Evolutionary conservation across 2,329 filamentous ascomycete genomes (phyloP).

Genomic region (Cytospora chrysosperma): DNA sequence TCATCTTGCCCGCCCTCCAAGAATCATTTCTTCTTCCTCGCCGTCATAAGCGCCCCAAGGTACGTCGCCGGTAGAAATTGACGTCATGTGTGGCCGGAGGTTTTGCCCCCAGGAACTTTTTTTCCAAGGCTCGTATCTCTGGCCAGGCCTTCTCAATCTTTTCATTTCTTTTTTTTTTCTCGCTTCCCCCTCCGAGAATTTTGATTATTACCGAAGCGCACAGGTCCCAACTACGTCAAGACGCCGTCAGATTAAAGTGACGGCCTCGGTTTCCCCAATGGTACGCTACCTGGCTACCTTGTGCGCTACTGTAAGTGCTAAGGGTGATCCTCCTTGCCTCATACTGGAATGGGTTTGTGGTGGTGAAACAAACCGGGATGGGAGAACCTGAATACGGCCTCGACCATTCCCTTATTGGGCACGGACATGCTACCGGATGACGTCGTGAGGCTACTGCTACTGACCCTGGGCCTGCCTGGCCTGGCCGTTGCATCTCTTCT

Average conservation of each 20-base stretch:
- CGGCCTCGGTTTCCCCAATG: neutral
- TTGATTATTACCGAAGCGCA: too few species aligned
- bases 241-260: neutral
- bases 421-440: neutral
- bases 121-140: neutral
- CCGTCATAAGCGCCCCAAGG: neutral
- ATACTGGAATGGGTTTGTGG: neutral
- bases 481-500: neutral
- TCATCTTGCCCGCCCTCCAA: neutral
- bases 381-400: neutral
- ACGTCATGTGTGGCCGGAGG: neutral
- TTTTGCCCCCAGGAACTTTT: neutral
- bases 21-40: neutral
- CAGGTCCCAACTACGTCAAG: neutral
- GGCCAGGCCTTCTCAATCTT: neutral
- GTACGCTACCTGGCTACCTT: neutral
- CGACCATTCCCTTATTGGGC: neutral
- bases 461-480: neutral
- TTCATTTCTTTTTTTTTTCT: neutral
- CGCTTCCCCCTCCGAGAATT: too few species aligned
- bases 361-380: neutral
- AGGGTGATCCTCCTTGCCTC: neutral
- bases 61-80: neutral
- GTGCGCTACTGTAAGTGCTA: neutral
- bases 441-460: neutral